Evolutionary conservation across 331 rosid genomes (phyloP).

Genomic region (Spiraea crenata): DNA sequence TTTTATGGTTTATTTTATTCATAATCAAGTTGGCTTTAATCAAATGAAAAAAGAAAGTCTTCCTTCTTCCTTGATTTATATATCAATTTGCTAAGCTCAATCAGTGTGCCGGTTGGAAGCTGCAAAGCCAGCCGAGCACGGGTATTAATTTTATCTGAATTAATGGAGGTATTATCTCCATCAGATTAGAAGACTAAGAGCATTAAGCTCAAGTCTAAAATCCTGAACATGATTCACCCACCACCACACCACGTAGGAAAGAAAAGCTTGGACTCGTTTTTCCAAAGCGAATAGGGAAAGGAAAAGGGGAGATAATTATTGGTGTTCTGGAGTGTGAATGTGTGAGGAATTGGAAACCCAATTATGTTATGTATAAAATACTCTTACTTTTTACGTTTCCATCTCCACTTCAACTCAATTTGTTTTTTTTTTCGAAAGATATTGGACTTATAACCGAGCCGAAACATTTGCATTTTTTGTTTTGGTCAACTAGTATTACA

Average conservation of each 20-base stretch:
- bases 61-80: background rate
- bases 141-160: constrained; percentile 5
- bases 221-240: too few relatives aligned
- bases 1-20: background rate
- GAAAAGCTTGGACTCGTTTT: background rate
- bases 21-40: constrained; percentile 27
- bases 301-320: background rate
- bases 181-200: too few relatives aligned
- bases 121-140: constrained; percentile 19
- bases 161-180: background rate
- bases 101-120: constrained; percentile 26
- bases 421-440: too few relatives aligned
- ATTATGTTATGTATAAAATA: background rate
- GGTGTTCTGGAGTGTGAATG: too few relatives aligned
- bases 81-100: constrained; percentile 16
- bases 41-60: constrained; percentile 24
- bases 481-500: background rate
- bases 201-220: too few relatives aligned
- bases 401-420: background rate
- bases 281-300: background rate
- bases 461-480: background rate
- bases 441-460: too few relatives aligned
- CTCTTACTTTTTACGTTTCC: constrained; percentile 5
- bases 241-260: too few relatives aligned
- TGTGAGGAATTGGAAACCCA: constrained; percentile 2